Percentiles rank a stretch among this genome's conserved stretches.
phyloP scores from a whole-genome alignment of 352 stramenopile genomes.

The Phytophthora pinifolia region DNA sequence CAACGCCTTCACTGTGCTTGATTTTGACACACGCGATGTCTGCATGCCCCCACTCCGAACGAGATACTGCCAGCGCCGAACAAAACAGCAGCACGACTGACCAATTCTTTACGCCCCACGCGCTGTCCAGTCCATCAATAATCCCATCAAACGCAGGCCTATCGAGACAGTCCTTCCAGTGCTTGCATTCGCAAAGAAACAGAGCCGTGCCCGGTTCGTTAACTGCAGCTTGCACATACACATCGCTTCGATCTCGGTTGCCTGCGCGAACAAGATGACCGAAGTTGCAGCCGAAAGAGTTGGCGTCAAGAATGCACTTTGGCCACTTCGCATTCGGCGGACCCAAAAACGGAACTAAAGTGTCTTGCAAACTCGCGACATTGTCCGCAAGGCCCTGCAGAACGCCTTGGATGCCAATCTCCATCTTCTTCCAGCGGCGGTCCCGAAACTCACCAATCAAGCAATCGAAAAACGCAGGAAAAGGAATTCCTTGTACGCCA shows the following conservation, averaged over 20 bases:
- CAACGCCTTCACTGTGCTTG: neutral
- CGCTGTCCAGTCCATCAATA: conserved; percentile 1
- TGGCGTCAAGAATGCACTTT: conserved; percentile 3
- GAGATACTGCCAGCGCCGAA: neutral
- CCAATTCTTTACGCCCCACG: neutral
- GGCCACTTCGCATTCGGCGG: conserved; percentile 20
- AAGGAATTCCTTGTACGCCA: conserved; percentile 27
- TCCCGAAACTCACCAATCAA: conserved; percentile 22
- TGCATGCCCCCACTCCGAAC: neutral
- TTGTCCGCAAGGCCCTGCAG: neutral
- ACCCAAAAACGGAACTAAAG: conserved; percentile 10
- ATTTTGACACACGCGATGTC: conserved; percentile 11
- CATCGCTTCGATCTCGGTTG: neutral
- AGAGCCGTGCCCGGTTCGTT: neutral
- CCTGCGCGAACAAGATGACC: conserved; percentile 4
- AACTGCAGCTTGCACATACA: conserved; percentile 1
- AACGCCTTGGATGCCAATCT: too few relatives aligned
- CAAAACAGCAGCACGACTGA: conserved; percentile 10
- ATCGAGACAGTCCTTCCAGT: conserved; percentile 2
- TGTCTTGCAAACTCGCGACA: neutral
- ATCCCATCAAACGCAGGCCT: neutral
- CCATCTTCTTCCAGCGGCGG: neutral
- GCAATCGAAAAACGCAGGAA: conserved; percentile 22
- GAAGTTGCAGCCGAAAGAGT: conserved; percentile 8
- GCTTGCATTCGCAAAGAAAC: conserved; percentile 19